These are phyloP conservation scores for Neurospora pannonica DNA, from an alignment of 495 filamentous ascomycete genomes.

Conservation along the genomic window DNA sequence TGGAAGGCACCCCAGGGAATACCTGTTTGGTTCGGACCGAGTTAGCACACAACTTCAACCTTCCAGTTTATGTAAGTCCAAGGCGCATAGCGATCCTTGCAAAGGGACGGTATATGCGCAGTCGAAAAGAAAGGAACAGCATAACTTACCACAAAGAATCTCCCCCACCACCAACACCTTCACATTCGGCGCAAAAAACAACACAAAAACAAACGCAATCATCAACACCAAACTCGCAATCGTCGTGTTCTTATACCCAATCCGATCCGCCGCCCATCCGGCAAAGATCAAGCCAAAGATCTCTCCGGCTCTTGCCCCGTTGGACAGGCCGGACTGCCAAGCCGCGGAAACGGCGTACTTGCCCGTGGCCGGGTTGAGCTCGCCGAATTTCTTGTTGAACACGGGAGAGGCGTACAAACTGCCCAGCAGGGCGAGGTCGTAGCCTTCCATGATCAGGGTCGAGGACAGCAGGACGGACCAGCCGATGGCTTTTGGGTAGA, in stretches of 20 bases:
- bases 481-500: slow-evolving; percentile 38
- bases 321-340: slow-evolving; percentile 28
- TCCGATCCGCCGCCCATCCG: slow-evolving; percentile 24
- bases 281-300: slow-evolving; percentile 28
- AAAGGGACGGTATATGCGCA: neutral
- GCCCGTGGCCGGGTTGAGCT: slow-evolving; percentile 7
- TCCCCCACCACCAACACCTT: slow-evolving; percentile 53
- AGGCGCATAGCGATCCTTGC: neutral
- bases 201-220: slow-evolving; percentile 42
- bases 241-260: slow-evolving; percentile 26
- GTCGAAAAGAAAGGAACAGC: neutral
- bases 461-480: slow-evolving; percentile 44
- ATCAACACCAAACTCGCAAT: slow-evolving; percentile 33
- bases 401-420: slow-evolving; percentile 25
- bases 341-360: slow-evolving; percentile 25
- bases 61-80: neutral
- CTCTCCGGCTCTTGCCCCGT: slow-evolving; percentile 26
- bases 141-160: slow-evolving; percentile 39
- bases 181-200: slow-evolving; percentile 53
- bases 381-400: slow-evolving; percentile 27
- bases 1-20: slow-evolving; percentile 57
- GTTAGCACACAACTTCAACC: neutral
- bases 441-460: slow-evolving; percentile 49
- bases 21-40: slow-evolving; percentile 33
- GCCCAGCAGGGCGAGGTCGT: slow-evolving; percentile 33